These are phyloP conservation scores for Neolentinus lepideus DNA, from an alignment of 1,284 basidiomycete genomes.

Conservation along the genomic window DNA sequence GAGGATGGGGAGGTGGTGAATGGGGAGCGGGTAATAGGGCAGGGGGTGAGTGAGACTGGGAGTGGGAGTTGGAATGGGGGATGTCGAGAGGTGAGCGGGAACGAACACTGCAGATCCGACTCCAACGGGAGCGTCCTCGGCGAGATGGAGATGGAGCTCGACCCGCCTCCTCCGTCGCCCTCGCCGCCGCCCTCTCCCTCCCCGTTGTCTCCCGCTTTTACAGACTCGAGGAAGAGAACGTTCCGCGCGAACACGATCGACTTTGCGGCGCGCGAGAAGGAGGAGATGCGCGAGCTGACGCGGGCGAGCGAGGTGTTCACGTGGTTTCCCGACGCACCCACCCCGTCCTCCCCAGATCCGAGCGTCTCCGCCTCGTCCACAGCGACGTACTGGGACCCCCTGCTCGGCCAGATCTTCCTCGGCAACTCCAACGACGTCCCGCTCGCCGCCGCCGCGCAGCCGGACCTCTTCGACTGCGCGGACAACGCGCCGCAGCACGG, in stretches of 20 bases:
- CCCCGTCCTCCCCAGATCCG: too few species aligned
- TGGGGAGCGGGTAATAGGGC: too few species aligned
- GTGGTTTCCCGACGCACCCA: constrained; percentile 26
- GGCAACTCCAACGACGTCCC: constrained; percentile 80
- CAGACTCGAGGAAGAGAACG: constrained; percentile 7
- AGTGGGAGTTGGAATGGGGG: background rate
- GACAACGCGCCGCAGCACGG: constrained; percentile 55
- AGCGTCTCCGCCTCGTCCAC: constrained; percentile 25
- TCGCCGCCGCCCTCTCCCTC: too few species aligned
- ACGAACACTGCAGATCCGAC: constrained; percentile 21
- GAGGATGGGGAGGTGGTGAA: background rate
- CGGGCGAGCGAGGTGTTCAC: constrained; percentile 75
- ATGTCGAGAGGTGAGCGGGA: background rate
- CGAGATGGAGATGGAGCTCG: constrained; percentile 9
- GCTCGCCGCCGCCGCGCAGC: constrained; percentile 19
- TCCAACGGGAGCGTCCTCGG: constrained; percentile 22
- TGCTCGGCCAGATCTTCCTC: constrained; percentile 60
- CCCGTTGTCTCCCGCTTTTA: too few species aligned
- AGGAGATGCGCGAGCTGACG: constrained; percentile 88
- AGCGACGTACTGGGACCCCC: constrained; percentile 42
- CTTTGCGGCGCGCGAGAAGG: constrained; percentile 74
- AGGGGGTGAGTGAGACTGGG: background rate
- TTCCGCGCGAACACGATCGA: constrained; percentile 54
- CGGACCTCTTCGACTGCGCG: constrained; percentile 38
- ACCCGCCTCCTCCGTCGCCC: too few species aligned